phyloP scores from a whole-genome alignment of 192 early-diverging fungal species.

The Linnemannia elongata region DNA sequence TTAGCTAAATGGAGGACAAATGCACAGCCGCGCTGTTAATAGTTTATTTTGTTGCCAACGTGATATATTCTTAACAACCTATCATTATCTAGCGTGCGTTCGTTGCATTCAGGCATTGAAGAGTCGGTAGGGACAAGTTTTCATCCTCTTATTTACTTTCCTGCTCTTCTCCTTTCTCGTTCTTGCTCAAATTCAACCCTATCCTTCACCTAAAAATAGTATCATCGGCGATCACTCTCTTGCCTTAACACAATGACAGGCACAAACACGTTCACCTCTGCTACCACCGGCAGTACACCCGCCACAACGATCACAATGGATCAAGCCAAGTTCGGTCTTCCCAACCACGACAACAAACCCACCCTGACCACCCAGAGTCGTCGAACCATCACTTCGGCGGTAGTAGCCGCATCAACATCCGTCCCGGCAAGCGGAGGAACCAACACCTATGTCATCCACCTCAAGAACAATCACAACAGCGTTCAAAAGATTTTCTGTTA shows the following conservation, averaged over 20 bases:
- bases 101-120: too few relatives aligned
- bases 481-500: background rate
- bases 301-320: background rate
- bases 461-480: background rate
- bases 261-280: background rate
- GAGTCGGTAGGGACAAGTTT: background rate
- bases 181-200: background rate
- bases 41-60: background rate
- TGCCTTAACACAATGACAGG: background rate
- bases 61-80: background rate
- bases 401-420: background rate
- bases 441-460: background rate
- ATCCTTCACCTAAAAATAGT: too few relatives aligned
- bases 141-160: background rate
- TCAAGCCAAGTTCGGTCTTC: background rate
- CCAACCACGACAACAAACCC: background rate
- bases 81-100: too few relatives aligned
- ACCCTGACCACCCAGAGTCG: background rate
- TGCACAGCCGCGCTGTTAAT: background rate
- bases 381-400: background rate
- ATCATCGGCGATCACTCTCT: too few relatives aligned
- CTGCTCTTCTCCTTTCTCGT: background rate
- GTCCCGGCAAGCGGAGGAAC: background rate
- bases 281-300: background rate
- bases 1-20: background rate